A percentile compares a stretch with the other conserved stretches of the same genome.
Evolutionary conservation across 192 early-diverging fungal species (phyloP).

Genomic region (Coemansia sp.): DNA sequence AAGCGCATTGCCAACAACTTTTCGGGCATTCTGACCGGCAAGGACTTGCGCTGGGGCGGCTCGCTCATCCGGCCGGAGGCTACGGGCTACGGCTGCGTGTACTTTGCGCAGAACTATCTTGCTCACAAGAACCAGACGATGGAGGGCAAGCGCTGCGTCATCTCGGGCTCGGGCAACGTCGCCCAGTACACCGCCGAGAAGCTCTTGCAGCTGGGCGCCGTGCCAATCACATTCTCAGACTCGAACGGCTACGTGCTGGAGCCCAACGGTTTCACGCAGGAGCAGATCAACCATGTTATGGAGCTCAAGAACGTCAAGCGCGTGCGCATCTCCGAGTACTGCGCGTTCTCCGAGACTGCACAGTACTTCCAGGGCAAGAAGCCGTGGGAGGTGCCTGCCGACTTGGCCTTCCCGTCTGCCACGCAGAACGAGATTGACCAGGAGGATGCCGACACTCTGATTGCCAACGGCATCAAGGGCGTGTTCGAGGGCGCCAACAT

Average conservation of each 20-base stretch:
- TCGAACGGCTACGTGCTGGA: slow-evolving; percentile 57
- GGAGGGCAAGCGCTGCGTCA: slow-evolving; percentile 56
- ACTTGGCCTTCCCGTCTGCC: slow-evolving; percentile 59
- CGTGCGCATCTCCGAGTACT: slow-evolving; percentile 56
- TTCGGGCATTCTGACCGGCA: slow-evolving; percentile 57
- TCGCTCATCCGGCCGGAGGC: slow-evolving; percentile 59
- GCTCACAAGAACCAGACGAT: slow-evolving; percentile 52
- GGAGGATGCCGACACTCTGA: slow-evolving; percentile 56
- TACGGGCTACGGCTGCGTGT: slow-evolving; percentile 60
- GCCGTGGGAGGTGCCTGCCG: slow-evolving; percentile 57
- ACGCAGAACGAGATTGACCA: slow-evolving; percentile 61
- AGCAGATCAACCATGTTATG: slow-evolving; percentile 55
- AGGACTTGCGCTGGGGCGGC: slow-evolving; percentile 58
- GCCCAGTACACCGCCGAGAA: slow-evolving; percentile 60
- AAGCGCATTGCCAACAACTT: slow-evolving; percentile 58
- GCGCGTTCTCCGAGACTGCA: slow-evolving; percentile 50
- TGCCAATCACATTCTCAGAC: slow-evolving; percentile 58
- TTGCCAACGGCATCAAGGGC: slow-evolving; percentile 54
- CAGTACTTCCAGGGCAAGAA: slow-evolving; percentile 58
- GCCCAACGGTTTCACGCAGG: slow-evolving; percentile 55
- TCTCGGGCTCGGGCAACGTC: slow-evolving; percentile 60
- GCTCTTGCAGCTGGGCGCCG: slow-evolving; percentile 56
- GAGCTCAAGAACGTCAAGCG: slow-evolving; percentile 58
- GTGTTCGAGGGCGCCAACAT: slow-evolving; percentile 62
- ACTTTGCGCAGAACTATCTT: slow-evolving; percentile 58